Conservation (phyloP, 2,329 filamentous ascomycete genomes). For the Talaromyces verruculosus region DNA sequence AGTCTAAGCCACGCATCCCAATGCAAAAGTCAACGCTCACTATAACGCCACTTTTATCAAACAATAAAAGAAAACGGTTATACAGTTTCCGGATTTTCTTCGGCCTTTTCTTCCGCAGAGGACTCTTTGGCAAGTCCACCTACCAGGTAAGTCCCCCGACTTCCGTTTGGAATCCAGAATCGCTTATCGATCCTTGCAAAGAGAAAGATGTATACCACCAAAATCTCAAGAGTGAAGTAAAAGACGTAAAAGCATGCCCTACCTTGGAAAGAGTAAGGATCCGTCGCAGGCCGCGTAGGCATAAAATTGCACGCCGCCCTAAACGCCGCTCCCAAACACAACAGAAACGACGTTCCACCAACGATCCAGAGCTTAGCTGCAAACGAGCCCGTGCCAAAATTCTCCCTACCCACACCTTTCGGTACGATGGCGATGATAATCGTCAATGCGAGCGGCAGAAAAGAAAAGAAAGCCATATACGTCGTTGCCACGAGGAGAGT, state of each 20-base stretch:
- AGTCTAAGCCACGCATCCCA: background rate
- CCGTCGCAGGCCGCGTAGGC: slow-evolving; percentile 46
- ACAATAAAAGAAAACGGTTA: background rate
- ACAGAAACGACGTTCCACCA: slow-evolving; percentile 56
- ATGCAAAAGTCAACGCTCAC: slow-evolving; percentile 13
- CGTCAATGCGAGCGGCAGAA: slow-evolving; percentile 63
- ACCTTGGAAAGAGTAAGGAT: slow-evolving; percentile 69
- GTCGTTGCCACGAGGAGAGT: slow-evolving; percentile 64
- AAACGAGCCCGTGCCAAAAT: slow-evolving; percentile 68
- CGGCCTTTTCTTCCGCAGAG: background rate
- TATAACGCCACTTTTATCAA: background rate
- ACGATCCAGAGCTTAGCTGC: slow-evolving; percentile 67
- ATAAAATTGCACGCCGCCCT: slow-evolving; percentile 61
- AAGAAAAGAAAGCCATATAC: slow-evolving; percentile 64
- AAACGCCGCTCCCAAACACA: slow-evolving; percentile 69
- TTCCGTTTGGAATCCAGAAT: slow-evolving; percentile 73
- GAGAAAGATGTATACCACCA: slow-evolving; percentile 67
- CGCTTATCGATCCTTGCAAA: slow-evolving; percentile 69
- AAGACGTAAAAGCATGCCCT: slow-evolving; percentile 77
- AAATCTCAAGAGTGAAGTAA: slow-evolving; percentile 72
- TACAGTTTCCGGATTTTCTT: background rate
- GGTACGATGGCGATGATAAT: slow-evolving; percentile 50
- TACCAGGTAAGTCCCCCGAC: slow-evolving; percentile 29
- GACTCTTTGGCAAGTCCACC: background rate
- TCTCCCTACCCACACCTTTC: slow-evolving; percentile 47